These are phyloP conservation scores for Bruguiera sexangula DNA, from an alignment of 345 rosid genomes.

Conservation along the genomic window DNA sequence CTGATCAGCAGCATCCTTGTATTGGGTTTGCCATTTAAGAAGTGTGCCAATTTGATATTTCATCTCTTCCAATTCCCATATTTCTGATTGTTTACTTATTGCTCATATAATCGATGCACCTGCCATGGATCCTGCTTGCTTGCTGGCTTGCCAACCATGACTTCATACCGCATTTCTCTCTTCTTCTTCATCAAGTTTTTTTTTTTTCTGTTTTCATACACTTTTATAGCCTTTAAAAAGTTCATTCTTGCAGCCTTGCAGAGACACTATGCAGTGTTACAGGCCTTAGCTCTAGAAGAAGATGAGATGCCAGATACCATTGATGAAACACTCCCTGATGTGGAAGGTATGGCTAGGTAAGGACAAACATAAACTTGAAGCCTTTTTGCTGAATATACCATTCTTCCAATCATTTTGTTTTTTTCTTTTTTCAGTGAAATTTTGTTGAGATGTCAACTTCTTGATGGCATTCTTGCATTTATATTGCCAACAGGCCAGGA, in stretches of 20 bases:
- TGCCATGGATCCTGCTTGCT: background rate
- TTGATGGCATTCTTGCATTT: background rate
- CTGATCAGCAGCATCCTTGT: too few species aligned
- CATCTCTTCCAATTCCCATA: background rate
- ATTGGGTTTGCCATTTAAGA: too few species aligned
- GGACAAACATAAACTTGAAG: background rate
- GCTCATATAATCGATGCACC: background rate
- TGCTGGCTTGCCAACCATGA: too few species aligned
- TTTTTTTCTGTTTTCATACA: too few species aligned
- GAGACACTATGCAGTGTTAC: slow-evolving; percentile 81
- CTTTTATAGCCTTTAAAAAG: background rate
- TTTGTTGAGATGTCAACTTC: background rate
- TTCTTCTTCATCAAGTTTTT: too few species aligned
- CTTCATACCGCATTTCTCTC: too few species aligned
- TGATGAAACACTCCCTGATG: slow-evolving; percentile 87
- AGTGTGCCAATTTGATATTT: too few species aligned
- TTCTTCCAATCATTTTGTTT: background rate
- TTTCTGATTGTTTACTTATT: too few species aligned
- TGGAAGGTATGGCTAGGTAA: slow-evolving; percentile 80
- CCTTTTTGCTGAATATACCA: background rate
- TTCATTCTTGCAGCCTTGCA: slow-evolving; percentile 61
- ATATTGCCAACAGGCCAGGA: slow-evolving; percentile 44
- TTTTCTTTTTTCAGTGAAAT: background rate
- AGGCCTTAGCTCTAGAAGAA: slow-evolving; percentile 88
- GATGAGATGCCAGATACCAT: slow-evolving; percentile 61